Base-by-base conservation (phyloP, 129 eudicot species). In the Helichrysum umbraculigerum region DNA sequence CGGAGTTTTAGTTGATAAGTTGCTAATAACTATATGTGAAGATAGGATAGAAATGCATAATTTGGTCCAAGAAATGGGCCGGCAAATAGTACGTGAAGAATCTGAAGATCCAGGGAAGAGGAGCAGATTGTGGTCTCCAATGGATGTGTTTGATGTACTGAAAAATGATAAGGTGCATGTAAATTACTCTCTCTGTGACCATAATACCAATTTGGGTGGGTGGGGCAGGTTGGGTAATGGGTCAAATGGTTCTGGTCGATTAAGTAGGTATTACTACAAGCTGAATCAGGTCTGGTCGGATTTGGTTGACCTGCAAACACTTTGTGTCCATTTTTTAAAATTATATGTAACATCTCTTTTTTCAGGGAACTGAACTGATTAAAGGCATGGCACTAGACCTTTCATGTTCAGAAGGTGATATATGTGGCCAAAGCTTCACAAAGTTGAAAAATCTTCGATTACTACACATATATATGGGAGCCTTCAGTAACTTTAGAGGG, bases 41-140 rank as follows among this genome's bases (percentile, higher is more conserved):
- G 82, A 67, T 35, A 63, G 77, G 71, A 76, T 89, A 81, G 74
- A 85, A 78, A 90, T 90, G 88, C 96, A 90, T 71, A 88, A 87
- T 76, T 85, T 81, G 76, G 66, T 87, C 47, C 83, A 81, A 68
- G 88, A 90, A 68, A 90, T 87, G 92, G 96, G 92, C 19, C 81
- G 84, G 79, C 78, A 90, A 56, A 87, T 90, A 71, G 78, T 90
- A 44, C 66, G 54, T 65, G 90, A 87, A 76, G 80, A 81, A 71
- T 67, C 71, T 73, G 71, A 44, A 70, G 85, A 83, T 69, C 78
- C 74, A 17, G 92, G 83, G 39, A 85, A 72, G 44, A 86, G 88
- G 60, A 87, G 88, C 70, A 87, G 96, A 81, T 67, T 90, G 58
- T 87, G 96, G 96, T 70, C 66, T 71, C 81, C 70, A 34, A 73